Percentiles rank a stretch among this genome's conserved stretches.
These are phyloP conservation scores for Plasmodium fragile DNA, from an alignment of 169 alveolate genomes.

Conservation along the genomic window DNA sequence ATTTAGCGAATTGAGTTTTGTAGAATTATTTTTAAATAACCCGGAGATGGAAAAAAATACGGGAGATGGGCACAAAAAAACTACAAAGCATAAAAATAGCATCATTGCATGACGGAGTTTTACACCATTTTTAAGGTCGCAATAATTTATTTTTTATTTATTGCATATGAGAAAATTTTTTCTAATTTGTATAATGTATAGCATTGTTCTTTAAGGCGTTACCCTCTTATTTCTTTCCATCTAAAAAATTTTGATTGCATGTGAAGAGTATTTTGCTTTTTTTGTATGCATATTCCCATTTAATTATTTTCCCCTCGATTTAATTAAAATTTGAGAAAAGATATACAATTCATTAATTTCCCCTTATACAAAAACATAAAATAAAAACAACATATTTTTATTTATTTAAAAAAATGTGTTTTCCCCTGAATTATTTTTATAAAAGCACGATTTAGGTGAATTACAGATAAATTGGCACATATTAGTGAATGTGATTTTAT, in stretches of 20 bases:
- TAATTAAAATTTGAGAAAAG: neutral
- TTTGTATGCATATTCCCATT: neutral
- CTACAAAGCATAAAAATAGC: neutral
- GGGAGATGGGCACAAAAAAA: neutral
- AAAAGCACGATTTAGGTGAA: neutral
- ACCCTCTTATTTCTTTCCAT: neutral
- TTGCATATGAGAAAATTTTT: neutral
- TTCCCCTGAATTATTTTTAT: neutral
- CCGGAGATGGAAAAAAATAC: neutral
- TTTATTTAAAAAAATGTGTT: neutral
- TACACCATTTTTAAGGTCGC: neutral
- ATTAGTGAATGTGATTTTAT: neutral
- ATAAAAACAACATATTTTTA: neutral
- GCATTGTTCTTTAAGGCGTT: neutral
- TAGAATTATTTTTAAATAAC: neutral
- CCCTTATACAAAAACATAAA: neutral
- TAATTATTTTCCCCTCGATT: neutral
- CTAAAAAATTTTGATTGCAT: neutral
- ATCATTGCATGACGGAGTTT: neutral
- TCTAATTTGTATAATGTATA: neutral
- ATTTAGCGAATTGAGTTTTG: neutral
- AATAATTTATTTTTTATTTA: too few relatives aligned
- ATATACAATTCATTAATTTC: neutral
- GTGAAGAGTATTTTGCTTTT: neutral
- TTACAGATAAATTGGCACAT: neutral